Percentiles rank a stretch among this genome's conserved stretches.
phyloP scores from a whole-genome alignment of 169 alveolate species.

The Besnoitia besnoiti region DNA sequence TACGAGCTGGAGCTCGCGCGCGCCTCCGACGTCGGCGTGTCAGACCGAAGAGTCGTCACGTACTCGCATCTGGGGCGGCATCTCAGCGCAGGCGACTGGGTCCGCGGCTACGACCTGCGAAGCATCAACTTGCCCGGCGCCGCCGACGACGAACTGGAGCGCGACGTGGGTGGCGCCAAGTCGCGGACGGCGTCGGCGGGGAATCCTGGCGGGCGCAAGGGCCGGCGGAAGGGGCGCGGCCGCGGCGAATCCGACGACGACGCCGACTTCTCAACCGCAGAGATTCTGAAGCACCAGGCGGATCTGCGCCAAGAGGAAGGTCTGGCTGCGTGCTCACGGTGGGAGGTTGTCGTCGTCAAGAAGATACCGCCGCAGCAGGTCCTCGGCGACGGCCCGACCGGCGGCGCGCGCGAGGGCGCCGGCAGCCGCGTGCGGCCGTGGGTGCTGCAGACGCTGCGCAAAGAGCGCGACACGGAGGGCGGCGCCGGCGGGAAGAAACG shows the following conservation, averaged over 20 bases:
- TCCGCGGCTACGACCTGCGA: conserved; percentile 63
- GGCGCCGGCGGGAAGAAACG: background rate
- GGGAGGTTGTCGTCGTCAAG: conserved; percentile 32
- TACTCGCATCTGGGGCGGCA: conserved; percentile 44
- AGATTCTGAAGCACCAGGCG: background rate
- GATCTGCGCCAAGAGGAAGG: background rate
- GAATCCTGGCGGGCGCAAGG: background rate
- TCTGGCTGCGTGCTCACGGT: background rate
- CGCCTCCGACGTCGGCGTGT: conserved; percentile 48
- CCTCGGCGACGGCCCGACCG: background rate
- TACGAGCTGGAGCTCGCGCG: conserved; percentile 59
- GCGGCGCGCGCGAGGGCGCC: background rate
- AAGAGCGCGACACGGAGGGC: conserved; percentile 19
- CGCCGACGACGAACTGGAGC: conserved; percentile 50
- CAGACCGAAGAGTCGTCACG: conserved; percentile 35
- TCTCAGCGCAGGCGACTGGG: conserved; percentile 58
- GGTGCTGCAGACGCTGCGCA: conserved; percentile 49
- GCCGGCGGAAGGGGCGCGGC: background rate
- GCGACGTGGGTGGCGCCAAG: background rate
- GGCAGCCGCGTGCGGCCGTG: conserved; percentile 10
- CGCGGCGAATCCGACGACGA: background rate
- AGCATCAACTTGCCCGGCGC: conserved; percentile 63
- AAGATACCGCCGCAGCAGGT: background rate
- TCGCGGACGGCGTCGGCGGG: background rate
- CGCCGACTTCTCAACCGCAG: background rate